Base-by-base conservation (phyloP, 2,329 filamentous ascomycete genomes). In the Fusarium phyllophilum region DNA sequence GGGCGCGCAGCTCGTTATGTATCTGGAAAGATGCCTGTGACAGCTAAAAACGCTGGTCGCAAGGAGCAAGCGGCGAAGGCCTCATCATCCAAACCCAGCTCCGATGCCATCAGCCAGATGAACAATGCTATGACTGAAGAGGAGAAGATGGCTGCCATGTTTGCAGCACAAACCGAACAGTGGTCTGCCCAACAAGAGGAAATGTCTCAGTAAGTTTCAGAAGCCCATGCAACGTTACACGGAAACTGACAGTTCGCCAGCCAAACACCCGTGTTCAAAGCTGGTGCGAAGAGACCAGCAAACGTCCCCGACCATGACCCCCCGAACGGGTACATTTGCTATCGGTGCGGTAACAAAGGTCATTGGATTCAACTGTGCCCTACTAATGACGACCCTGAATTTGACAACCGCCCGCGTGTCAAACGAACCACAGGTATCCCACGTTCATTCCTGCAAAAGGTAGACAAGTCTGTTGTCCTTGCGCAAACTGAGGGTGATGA, bases 351-450 rank as follows among this genome's bases (percentile, higher is more conserved):
- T 70, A 93, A 98, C 82, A 98, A 98, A 85, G 96, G 95, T n/a
- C 96, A 99, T 82, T 99, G 96, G 96, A 99, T 99, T 72, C 96
- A 98, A 84, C 90, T 94, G 59, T 99, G 96, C 80, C 96, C 96
- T 12, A 99, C 96, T n/a, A 99, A 99, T 82, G 94, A 97, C 81
- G 95, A 99, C 76, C 96, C 96, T 7, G 95, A 95, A 70, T 98
- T 95, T 82, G 96, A 99, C 84, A 95, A 95, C 76, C 93, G 94
- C 61, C 94, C 95, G 56, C 92, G 96, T 69, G 94, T 98, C 74
- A 98, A 98, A 87, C 92, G 96, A 70, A 98, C 96, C 9, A 99
- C 96, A 46, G 96, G 96, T 75, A 99, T 99, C 77, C 96, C 96
- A 24, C 93, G 94, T 74, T 98, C 96, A 4, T 97, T 99, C 81